Base-by-base conservation (phyloP, 129 eudicot genomes). In the Pseudognaphalium luteoalbum region DNA sequence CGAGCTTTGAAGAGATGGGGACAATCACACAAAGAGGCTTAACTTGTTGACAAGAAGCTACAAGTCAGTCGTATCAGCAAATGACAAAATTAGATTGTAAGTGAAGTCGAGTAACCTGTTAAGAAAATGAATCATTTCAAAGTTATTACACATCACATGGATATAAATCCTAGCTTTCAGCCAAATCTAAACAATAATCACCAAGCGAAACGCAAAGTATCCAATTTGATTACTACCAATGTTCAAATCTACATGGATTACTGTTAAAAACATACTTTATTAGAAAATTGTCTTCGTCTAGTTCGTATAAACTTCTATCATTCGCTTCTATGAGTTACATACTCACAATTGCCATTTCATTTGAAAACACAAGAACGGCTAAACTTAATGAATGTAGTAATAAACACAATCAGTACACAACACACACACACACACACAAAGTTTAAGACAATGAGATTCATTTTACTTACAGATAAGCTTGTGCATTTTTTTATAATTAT, bases 81-180 rank as follows among this genome's bases (percentile, higher is more conserved):
- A 71, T 64, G 78, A 50, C 58, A 47, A 63, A 39, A 50, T 37
- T 19, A 37, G 57, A 61, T 42, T 20, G 64, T 70, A 22, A 12
- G 51, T 21, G 54, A 67, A 12, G 10, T 37, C 35, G 12, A 79
- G 59, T 52, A 68, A 64, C 78, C 84, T 80, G 84, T 74, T 58
- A 74, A 41, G 63, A 80, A 61, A 35, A 61, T 50, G 44, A 78
- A 71, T 62, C 72, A 61, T 78, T 78, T 78, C 65, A 47, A 61
- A 51, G 77, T 78, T 71, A 70, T 32, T 21, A 62, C 64, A 78
- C 22, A 78, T 47, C 54, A 14, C 6, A 14, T 47, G 16, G 54
- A 47, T 47, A 14, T 14, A 47, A 47, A 0, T 47, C 17, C 15
- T 3, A 47, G 54, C 16, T 47, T 47, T 47, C 54, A 47, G 0